Conservation (phyloP, 257 asterid genomes). For the Ehretia macrophylla region DNA sequence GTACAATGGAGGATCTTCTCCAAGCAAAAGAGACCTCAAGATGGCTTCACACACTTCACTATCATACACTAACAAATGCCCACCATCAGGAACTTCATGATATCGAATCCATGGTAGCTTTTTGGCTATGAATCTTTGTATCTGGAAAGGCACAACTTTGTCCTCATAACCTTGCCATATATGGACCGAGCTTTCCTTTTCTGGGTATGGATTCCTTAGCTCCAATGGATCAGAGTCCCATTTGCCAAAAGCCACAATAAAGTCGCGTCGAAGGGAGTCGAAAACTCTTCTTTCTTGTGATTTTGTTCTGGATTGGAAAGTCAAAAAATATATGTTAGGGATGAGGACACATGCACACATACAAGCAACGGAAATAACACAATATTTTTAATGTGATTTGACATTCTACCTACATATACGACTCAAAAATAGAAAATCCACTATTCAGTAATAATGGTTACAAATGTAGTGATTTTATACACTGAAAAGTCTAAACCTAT, state of each 20-base stretch:
- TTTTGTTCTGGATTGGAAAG: constrained; percentile 44
- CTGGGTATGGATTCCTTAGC: constrained; percentile 45
- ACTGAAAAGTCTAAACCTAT: too few species aligned
- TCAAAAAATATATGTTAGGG: background rate
- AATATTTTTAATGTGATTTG: too few species aligned
- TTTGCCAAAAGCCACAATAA: constrained; percentile 65
- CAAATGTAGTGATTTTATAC: too few species aligned
- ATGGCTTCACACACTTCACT: constrained; percentile 77
- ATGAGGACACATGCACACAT: too few species aligned
- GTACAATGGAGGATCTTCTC: constrained; percentile 66
- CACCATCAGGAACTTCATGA: constrained; percentile 86
- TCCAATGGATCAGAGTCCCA: constrained; percentile 94
- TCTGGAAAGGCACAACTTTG: constrained; percentile 46
- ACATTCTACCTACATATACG: too few species aligned
- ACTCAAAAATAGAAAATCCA: too few species aligned
- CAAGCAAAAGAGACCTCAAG: constrained; percentile 74
- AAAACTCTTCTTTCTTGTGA: constrained; percentile 38
- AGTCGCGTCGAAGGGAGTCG: constrained; percentile 76
- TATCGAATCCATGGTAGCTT: constrained; percentile 87
- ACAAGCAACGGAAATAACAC: too few species aligned
- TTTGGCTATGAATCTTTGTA: constrained; percentile 56
- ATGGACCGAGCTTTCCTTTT: constrained; percentile 29
- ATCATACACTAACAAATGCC: constrained; percentile 87
- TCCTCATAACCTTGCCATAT: constrained; percentile 52
- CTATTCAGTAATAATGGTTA: too few species aligned